These are phyloP conservation scores for Coemansia sp. DNA, from an alignment of 192 early-diverging fungal species.

Conservation along the genomic window DNA sequence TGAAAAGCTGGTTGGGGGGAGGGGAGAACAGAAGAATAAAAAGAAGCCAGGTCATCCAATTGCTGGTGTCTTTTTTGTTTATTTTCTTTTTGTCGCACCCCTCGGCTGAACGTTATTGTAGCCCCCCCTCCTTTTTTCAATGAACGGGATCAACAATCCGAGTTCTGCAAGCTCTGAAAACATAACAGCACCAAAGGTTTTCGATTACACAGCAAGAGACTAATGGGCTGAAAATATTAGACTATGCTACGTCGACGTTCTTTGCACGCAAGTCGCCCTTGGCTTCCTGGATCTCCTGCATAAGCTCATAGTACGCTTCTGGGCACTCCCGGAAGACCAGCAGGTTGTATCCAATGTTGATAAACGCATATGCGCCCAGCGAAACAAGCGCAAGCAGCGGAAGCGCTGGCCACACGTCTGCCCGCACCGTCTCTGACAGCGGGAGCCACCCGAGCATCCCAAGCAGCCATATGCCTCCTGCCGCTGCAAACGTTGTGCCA, in stretches of 20 bases:
- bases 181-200: background rate
- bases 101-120: background rate
- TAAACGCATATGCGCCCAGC: slow-evolving; percentile 88
- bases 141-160: no score
- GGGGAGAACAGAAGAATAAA: background rate
- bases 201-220: background rate
- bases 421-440: slow-evolving; percentile 30
- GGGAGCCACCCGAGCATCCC: slow-evolving; percentile 37
- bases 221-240: background rate
- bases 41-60: background rate
- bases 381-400: slow-evolving; percentile 60
- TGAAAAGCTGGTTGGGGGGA: background rate
- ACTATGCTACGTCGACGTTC: slow-evolving; percentile 56
- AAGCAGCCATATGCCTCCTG: slow-evolving; percentile 31
- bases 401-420: slow-evolving; percentile 45
- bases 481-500: slow-evolving; percentile 15
- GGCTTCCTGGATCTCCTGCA: slow-evolving; percentile 81
- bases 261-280: slow-evolving; percentile 74
- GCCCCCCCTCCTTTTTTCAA: background rate
- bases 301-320: slow-evolving; percentile 79
- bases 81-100: background rate
- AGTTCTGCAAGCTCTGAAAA: no score
- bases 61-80: slow-evolving; percentile 6
- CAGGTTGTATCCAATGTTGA: slow-evolving; percentile 82
- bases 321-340: slow-evolving; percentile 90